Percentiles rank a stretch among this genome's conserved stretches.
Conservation (phyloP, 2,329 filamentous ascomycete species). For the Orbilia ellipsospora region DNA sequence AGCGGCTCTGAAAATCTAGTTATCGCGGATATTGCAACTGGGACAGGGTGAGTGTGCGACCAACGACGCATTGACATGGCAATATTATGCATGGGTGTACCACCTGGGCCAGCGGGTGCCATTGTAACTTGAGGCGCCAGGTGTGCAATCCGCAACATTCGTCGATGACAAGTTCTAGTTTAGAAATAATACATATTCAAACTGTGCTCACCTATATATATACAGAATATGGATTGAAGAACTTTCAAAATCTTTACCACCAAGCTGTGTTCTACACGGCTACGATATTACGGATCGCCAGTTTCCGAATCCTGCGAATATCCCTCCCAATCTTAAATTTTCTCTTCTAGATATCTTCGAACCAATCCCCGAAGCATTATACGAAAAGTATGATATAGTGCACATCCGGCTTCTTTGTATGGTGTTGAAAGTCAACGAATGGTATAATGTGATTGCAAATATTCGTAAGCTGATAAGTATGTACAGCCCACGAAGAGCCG, state of each 20-base stretch:
- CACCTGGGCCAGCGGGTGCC: no score
- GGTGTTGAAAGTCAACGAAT: slow-evolving; percentile 8
- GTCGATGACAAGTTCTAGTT: no score
- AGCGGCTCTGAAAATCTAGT: neutral
- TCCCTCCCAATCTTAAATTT: neutral
- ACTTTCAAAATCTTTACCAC: slow-evolving; percentile 1
- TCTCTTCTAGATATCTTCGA: slow-evolving; percentile 3
- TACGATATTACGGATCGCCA: slow-evolving; percentile 12
- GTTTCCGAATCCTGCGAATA: neutral
- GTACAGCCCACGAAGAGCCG: neutral
- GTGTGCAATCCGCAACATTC: no score
- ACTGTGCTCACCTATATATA: neutral
- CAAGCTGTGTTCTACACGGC: neutral
- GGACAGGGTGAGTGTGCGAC: slow-evolving; percentile 1
- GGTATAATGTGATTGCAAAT: slow-evolving; percentile 2
- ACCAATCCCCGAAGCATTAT: neutral
- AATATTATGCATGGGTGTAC: no score
- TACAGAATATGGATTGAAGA: neutral
- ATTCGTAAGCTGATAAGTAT: slow-evolving; percentile 9
- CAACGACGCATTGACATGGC: no score
- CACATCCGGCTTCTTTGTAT: slow-evolving; percentile 5
- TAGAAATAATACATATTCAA: no score
- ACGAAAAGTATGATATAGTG: slow-evolving; percentile 10
- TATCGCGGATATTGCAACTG: slow-evolving; percentile 8
- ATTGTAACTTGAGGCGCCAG: no score